Evolutionary conservation across 495 filamentous ascomycete genomes (phyloP).

Genomic region (Halenospora varia): DNA sequence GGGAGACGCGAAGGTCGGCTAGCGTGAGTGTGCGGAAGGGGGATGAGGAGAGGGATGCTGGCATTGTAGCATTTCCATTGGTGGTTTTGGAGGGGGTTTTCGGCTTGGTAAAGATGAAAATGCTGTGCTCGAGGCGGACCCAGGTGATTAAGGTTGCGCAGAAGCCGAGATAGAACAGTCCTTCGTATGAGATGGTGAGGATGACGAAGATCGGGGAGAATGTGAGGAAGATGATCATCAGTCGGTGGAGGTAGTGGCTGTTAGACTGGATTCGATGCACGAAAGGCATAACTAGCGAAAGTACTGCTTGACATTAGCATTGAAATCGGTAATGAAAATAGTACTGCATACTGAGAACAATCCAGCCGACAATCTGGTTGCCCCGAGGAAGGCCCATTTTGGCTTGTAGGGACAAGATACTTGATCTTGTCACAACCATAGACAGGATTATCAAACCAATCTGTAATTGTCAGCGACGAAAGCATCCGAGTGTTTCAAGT

Average conservation of each 20-base stretch:
- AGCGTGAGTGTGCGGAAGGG: conserved; percentile 52
- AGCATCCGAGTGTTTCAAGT: too few relatives aligned
- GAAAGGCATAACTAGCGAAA: conserved; percentile 76
- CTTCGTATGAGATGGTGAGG: conserved; percentile 96
- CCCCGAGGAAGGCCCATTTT: conserved; percentile 84
- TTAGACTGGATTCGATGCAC: conserved; percentile 78
- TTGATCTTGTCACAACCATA: conserved; percentile 82
- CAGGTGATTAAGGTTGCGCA: conserved; percentile 79
- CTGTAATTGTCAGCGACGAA: too few relatives aligned
- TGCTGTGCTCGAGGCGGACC: conserved; percentile 83
- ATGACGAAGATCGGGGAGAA: conserved; percentile 94
- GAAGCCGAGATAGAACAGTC: conserved; percentile 92
- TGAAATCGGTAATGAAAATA: background rate
- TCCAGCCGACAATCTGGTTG: conserved; percentile 85
- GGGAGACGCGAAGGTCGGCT: conserved; percentile 75
- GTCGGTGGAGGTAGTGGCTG: conserved; percentile 83
- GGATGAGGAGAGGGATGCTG: conserved; percentile 18
- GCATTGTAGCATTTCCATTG: conserved; percentile 22
- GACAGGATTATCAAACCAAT: conserved; percentile 81
- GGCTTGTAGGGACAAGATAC: conserved; percentile 74
- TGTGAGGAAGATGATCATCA: conserved; percentile 86
- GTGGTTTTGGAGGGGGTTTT: conserved; percentile 16
- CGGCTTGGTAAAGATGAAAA: conserved; percentile 49
- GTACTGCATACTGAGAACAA: conserved; percentile 64
- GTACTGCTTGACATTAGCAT: conserved; percentile 41